Conservation (phyloP, 176 grass and related monocot species). For the Bothriochloa decipiens region DNA sequence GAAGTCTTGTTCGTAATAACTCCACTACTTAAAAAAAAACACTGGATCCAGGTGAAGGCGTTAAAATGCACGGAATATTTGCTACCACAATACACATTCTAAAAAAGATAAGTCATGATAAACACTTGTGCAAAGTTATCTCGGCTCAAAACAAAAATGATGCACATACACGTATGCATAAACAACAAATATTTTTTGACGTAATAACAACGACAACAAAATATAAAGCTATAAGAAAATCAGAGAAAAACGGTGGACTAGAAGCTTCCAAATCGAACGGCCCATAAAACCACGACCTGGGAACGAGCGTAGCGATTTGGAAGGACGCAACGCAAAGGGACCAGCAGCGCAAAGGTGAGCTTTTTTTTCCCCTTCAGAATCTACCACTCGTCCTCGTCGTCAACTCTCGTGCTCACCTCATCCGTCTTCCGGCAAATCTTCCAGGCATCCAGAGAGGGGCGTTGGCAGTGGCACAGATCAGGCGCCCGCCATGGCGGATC, state of each 20-base stretch:
- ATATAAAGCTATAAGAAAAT: background rate
- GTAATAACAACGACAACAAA: background rate
- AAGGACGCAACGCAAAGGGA: background rate
- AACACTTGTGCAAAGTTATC: background rate
- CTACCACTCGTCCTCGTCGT: conserved; percentile 18
- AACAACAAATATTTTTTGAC: background rate
- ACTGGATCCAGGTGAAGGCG: no score
- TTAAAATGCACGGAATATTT: no score
- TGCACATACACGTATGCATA: background rate
- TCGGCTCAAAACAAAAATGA: background rate
- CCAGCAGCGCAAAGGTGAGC: conserved; percentile 39
- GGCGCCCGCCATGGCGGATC: conserved; percentile 45
- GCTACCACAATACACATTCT: no score
- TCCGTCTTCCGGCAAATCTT: conserved; percentile 11
- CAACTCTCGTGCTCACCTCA: background rate
- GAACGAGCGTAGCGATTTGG: background rate
- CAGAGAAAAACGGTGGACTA: background rate
- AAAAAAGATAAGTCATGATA: background rate
- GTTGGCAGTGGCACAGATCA: background rate
- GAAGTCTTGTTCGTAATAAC: no score
- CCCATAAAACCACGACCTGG: conserved; percentile 6
- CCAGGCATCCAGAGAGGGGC: conserved; percentile 5
- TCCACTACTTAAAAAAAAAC: no score
- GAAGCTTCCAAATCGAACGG: conserved; percentile 34
- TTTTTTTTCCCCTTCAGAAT: background rate